A percentile compares a stretch with the other conserved stretches of the same genome.
Conservation (phyloP, 306 rosid species). For the Lithocarpus polystachyus region DNA sequence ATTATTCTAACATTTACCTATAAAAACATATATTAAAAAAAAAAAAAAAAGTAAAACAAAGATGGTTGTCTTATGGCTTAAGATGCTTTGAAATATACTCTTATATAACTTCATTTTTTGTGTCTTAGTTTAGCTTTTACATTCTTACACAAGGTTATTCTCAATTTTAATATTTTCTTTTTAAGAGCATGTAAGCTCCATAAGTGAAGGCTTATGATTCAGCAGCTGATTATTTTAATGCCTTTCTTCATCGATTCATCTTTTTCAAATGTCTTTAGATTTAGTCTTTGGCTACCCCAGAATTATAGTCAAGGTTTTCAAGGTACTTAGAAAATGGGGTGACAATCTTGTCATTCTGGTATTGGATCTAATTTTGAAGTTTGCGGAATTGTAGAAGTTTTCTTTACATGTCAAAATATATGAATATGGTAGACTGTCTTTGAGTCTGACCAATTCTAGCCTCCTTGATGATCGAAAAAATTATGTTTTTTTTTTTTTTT, state of each 20-base stretch:
- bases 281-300: neutral
- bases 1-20: neutral
- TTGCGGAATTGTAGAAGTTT: neutral
- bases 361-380: neutral
- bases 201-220: neutral
- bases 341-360: neutral
- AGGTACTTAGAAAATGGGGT: neutral
- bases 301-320: neutral
- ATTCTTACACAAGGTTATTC: neutral
- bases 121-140: neutral
- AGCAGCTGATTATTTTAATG: neutral
- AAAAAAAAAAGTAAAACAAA: too few relatives aligned
- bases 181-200: neutral
- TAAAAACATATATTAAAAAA: neutral
- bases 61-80: neutral
- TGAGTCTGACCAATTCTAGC: neutral
- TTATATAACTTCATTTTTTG: neutral
- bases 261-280: neutral
- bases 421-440: neutral
- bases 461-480: conserved; percentile 4
- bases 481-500: conserved; percentile 16
- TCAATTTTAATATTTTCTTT: neutral
- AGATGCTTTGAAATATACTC: neutral
- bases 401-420: neutral
- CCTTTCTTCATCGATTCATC: neutral